These are phyloP conservation scores for Penicillium sp. DNA, from an alignment of 2,329 filamentous ascomycete species.

Conservation along the genomic window DNA sequence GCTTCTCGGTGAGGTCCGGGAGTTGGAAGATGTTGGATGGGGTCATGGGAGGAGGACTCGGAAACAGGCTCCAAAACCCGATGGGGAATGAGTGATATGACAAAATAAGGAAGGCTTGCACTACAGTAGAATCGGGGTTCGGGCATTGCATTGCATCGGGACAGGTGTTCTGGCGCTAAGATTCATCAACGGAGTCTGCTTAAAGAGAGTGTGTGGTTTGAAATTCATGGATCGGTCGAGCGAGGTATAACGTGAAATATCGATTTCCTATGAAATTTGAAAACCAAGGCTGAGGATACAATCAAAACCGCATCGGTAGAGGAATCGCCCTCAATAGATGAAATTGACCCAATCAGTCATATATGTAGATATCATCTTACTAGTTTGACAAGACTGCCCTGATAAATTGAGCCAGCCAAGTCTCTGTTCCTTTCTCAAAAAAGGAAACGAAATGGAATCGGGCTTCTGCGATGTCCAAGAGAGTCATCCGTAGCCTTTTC, in stretches of 20 bases:
- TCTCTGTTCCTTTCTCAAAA: neutral
- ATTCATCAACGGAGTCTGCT: neutral
- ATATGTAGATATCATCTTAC: neutral
- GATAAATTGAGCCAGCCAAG: neutral
- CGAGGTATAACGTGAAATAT: too few relatives aligned
- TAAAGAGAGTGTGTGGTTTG: neutral
- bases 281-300: too few relatives aligned
- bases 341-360: too few relatives aligned
- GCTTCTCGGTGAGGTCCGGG: slow-evolving; percentile 37
- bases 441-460: neutral
- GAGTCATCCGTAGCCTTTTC: neutral
- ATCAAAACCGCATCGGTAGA: too few relatives aligned
- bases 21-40: slow-evolving; percentile 42
- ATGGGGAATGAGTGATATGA: slow-evolving; percentile 21
- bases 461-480: neutral
- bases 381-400: neutral
- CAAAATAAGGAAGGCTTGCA: neutral
- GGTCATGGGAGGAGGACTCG: slow-evolving; percentile 42
- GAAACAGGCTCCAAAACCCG: slow-evolving; percentile 31
- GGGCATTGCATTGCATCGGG: slow-evolving; percentile 4
- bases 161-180: neutral
- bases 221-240: neutral
- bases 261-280: too few relatives aligned
- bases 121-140: neutral
- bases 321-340: too few relatives aligned